Conservation (phyloP, 495 filamentous ascomycete genomes). For the Astrothelium macrocarpum region DNA sequence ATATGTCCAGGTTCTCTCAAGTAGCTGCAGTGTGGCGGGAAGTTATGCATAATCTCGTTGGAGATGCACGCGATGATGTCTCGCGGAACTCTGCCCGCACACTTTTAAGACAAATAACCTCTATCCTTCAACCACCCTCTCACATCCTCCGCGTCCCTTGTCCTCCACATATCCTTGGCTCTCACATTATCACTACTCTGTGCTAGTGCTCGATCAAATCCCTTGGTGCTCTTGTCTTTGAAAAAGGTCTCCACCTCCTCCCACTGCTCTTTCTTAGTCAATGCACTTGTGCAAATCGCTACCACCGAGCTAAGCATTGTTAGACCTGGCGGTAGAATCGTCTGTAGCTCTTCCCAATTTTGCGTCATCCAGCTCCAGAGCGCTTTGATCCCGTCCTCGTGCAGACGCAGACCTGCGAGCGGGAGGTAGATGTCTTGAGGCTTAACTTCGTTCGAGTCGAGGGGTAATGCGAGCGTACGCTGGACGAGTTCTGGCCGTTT, state of each 20-base stretch:
- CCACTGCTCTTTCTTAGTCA: conserved; percentile 65
- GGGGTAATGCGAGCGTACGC: conserved; percentile 63
- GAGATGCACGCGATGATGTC: neutral
- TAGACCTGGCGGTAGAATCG: conserved; percentile 70
- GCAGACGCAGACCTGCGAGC: conserved; percentile 64
- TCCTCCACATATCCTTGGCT: conserved; percentile 53
- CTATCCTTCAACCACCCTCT: conserved; percentile 50
- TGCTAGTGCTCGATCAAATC: conserved; percentile 48
- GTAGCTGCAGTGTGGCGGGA: neutral
- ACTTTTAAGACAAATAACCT: conserved; percentile 35
- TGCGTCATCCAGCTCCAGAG: conserved; percentile 75
- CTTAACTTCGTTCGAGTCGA: conserved; percentile 70
- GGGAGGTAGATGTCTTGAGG: conserved; percentile 94
- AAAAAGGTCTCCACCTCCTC: conserved; percentile 76
- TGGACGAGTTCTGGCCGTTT: conserved; percentile 70
- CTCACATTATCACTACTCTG: conserved; percentile 52
- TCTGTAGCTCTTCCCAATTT: conserved; percentile 74
- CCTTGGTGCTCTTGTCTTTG: conserved; percentile 66
- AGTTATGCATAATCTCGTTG: neutral
- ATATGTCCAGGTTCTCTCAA: too few species aligned
- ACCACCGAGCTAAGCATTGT: conserved; percentile 82
- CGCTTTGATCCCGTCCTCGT: conserved; percentile 67
- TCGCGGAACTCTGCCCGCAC: neutral
- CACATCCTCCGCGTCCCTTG: conserved; percentile 53
- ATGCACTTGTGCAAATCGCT: conserved; percentile 70